Percentiles rank a stretch among this genome's conserved stretches.
phyloP scores from a whole-genome alignment of 768 basidiomycete species.

The Suillus subalutaceus region DNA sequence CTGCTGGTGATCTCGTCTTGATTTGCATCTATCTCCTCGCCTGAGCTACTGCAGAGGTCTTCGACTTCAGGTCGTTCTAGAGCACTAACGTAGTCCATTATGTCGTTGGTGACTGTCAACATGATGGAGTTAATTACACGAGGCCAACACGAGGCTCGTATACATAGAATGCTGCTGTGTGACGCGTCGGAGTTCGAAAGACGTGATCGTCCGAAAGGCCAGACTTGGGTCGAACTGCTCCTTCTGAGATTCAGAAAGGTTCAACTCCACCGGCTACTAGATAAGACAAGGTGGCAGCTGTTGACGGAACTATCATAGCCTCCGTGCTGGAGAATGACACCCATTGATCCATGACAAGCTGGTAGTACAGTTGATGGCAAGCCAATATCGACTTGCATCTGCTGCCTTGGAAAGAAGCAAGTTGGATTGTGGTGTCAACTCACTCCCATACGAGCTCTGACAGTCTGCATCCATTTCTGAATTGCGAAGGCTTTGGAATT shows the following conservation, averaged over 20 bases:
- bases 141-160: neutral
- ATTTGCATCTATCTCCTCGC: neutral
- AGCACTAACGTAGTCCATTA: neutral
- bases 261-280: neutral
- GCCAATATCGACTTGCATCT: neutral
- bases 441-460: neutral
- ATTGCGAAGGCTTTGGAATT: slow-evolving; percentile 31
- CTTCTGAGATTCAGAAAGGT: neutral
- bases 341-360: neutral
- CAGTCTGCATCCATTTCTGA: neutral
- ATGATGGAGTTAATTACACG: neutral
- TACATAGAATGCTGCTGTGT: neutral
- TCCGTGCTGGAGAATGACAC: neutral
- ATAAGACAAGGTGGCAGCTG: neutral
- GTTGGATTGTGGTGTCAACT: neutral
- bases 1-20: neutral
- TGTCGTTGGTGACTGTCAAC: neutral
- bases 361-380: neutral
- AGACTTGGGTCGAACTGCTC: neutral
- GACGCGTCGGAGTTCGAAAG: neutral
- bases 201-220: neutral
- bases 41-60: neutral
- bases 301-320: neutral
- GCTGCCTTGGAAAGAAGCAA: neutral
- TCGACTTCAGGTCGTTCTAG: neutral